phyloP scores from a whole-genome alignment of 164 flowering plant species.

The Cinnamomum chago region DNA sequence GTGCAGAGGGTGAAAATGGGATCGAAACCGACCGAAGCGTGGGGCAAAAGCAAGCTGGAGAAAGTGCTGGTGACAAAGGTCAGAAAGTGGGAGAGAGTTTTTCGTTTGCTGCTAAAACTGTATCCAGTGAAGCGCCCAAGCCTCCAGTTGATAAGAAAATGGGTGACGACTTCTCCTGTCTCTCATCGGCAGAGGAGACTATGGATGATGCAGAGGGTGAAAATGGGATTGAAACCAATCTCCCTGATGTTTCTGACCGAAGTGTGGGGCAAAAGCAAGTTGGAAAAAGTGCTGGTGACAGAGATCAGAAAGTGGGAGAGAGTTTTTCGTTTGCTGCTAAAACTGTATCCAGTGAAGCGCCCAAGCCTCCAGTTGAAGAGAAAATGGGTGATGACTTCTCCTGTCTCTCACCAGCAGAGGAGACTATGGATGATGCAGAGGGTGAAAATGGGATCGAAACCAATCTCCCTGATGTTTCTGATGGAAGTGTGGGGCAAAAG shows the following conservation, averaged over 20 bases:
- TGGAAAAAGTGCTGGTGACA: neutral
- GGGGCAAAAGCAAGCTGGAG: too few species aligned
- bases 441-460: neutral
- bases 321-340: neutral
- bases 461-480: neutral
- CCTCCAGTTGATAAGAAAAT: neutral
- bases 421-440: neutral
- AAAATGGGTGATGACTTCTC: neutral
- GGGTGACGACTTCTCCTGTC: neutral
- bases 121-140: neutral
- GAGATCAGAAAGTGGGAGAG: neutral
- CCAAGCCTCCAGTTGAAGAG: neutral
- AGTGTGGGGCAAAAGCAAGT: neutral
- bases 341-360: neutral
- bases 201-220: neutral
- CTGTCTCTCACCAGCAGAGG: constrained; percentile 1
- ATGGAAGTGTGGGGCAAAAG: neutral
- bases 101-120: neutral
- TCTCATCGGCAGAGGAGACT: neutral
- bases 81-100: neutral
- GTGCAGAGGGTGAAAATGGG: neutral
- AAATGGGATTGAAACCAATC: neutral
- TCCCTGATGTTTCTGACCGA: neutral
- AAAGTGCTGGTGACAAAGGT: neutral
- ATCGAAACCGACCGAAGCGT: too few species aligned